Evolutionary conservation across 2,329 filamentous ascomycete species (phyloP).

Genomic region (Fusarium algeriense): DNA sequence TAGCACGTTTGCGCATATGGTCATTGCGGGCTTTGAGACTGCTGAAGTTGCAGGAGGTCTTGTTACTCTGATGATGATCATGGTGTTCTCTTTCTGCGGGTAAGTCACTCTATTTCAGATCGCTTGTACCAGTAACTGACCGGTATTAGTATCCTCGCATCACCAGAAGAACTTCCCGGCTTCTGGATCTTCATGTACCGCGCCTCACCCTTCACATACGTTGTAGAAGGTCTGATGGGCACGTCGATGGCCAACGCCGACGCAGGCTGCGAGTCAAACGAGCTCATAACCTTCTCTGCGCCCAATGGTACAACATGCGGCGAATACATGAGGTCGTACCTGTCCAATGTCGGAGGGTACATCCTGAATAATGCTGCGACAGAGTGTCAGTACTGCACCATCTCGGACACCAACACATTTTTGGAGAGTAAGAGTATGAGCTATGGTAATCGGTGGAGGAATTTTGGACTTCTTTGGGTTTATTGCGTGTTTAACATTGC

Average conservation of each 20-base stretch:
- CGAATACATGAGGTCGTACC: constrained; percentile 65
- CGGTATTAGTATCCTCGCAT: constrained; percentile 67
- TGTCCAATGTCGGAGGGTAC: constrained; percentile 60
- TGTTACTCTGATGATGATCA: constrained; percentile 72
- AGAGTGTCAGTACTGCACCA: constrained; percentile 60
- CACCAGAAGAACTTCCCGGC: constrained; percentile 70
- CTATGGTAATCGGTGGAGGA: constrained; percentile 66
- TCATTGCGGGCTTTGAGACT: constrained; percentile 72
- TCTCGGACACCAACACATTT: constrained; percentile 56
- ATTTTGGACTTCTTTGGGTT: constrained; percentile 67
- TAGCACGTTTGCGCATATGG: constrained; percentile 73
- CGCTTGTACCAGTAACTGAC: fast-evolving
- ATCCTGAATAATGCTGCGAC: constrained; percentile 45
- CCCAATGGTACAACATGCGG: constrained; percentile 65
- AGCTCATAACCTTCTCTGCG: constrained; percentile 73
- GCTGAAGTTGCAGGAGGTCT: constrained; percentile 75
- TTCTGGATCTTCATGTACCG: constrained; percentile 87
- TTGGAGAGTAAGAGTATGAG: constrained; percentile 57
- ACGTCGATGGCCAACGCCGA: constrained; percentile 71
- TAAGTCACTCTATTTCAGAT: constrained; percentile 58
- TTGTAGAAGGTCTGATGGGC: constrained; percentile 74
- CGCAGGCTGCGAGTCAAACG: constrained; percentile 73
- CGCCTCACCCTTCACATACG: constrained; percentile 79
- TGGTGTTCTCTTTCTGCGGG: constrained; percentile 73
- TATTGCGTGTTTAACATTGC: constrained; percentile 66